Base-by-base conservation (phyloP, 2,329 filamentous ascomycete species). In the Aspergillus aculeatus region DNA sequence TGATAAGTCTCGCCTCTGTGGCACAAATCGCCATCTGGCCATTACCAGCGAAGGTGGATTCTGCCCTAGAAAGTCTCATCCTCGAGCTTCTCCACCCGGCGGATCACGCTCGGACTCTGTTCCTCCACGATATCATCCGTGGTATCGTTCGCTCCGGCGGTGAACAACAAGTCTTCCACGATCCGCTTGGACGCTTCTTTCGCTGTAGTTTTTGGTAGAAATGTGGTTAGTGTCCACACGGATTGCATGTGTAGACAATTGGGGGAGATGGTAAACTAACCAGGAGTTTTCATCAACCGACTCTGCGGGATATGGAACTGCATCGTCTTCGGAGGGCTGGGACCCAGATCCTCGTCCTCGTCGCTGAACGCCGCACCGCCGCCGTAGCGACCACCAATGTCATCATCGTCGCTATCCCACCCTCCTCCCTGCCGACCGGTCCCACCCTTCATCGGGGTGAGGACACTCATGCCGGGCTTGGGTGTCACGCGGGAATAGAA, bases 241-340 rank as follows among this genome's bases (percentile, higher is more conserved):
- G 21, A 19, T 41, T 24, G 23, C 5, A 48, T 23, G 49, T 9
- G 21, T 10, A 32, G 31, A 29, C 10, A 48, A 24, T 11, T 9
- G 14, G 38, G 24, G 5, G 10, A 5, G 29, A 21, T 47, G 41
- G 32, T 16, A 26, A 19, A 68, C 75, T 56, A 68, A 81, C 79
- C 79, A 57, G 80, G 80, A 16, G 80, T 82, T 62, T 80, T 78
- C 70, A 82, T 74, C 26, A 82, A 65, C 38, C 79, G 74, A 60
- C 76, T 80, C 64, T 82, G 80, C 23, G 80, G 80, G 54, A 82
- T 75, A 71, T 82, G 80, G 61, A 82, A 82, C 55, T 82, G 80
- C 78, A 82, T 82, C 12, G 80, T 82, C 81, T 98, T 98, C 0
- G 95, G 95, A 29, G 95, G 95, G 70, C 91, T 96, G 76, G 92